Base-by-base conservation (phyloP, 2,329 filamentous ascomycete genomes). In the Monosporascus sp. region DNA sequence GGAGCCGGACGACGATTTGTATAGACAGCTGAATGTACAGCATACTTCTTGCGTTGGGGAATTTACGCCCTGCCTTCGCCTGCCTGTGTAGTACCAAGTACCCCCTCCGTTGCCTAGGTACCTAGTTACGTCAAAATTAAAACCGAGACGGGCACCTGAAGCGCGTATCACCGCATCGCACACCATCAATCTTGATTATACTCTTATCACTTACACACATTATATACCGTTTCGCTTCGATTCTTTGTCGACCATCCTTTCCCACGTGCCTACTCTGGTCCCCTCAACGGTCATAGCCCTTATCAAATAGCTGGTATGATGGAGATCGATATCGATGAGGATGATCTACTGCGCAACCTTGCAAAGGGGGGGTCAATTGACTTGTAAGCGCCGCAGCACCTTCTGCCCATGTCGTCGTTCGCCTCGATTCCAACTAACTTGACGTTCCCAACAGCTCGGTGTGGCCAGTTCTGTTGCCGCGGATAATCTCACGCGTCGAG, bases 271-370 rank as follows among this genome's bases (percentile, higher is more conserved):
- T 35, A 14, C 31, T 35, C 14, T 4, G 31, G 31, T 35, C 31
- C 11, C 31, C 31, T 14, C 31, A 9, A 35, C 11, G 2, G 3
- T 14, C 9, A 35, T 35, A 35, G 31, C 18, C 31, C 38, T 40
- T 46, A 37, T 24, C 17, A 31, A 17, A 38, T 35, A 44, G 55
- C 57, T 61, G 57, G 60, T 58, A 72, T 63, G 59, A 84, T 84
- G 81, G 80, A 84, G 52, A 73, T 79, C 37, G 81, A 84, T 45
- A 73, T 79, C 37, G 81, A 84, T 46, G 79, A 80, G 57, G 77
- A 81, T 48, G 77, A 74, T 31, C 67, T 76, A 31, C 70, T 84
- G 58, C 67, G 64, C 57, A 72, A 59, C 55, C 71, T 83, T 59
- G 79, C 81, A 22, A 66, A 71, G 18, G 81, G 81, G 58, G 76